These are phyloP conservation scores for Penicillium tannophilum DNA, from an alignment of 495 filamentous ascomycete species.

Conservation along the genomic window DNA sequence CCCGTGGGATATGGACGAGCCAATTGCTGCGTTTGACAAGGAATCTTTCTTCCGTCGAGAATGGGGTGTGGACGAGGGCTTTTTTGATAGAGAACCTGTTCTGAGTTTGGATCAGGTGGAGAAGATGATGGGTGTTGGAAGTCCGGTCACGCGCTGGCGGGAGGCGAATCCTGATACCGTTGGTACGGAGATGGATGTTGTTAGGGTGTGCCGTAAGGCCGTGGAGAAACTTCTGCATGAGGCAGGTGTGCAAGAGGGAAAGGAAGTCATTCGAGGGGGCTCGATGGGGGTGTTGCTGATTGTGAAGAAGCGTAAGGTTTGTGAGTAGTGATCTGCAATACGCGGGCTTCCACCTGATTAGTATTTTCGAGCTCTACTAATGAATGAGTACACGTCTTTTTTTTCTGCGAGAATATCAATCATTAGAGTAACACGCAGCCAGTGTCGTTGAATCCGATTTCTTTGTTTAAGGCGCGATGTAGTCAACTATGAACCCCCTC, in stretches of 20 bases:
- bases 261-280: constrained; percentile 14
- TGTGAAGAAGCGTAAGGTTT: background rate
- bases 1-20: constrained; percentile 45
- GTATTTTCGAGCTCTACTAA: background rate
- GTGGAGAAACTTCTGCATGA: constrained; percentile 24
- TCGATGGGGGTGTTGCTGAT: constrained; percentile 1
- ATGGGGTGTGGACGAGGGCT: constrained; percentile 32
- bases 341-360: background rate
- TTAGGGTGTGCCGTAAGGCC: constrained; percentile 13
- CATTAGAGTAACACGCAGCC: too few relatives aligned
- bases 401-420: background rate
- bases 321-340: background rate
- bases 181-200: constrained; percentile 27
- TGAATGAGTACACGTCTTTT: background rate
- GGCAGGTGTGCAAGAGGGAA: constrained; percentile 17
- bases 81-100: constrained; percentile 23
- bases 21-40: constrained; percentile 42
- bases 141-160: constrained; percentile 50
- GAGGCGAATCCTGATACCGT: constrained; percentile 41
- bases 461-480: too few relatives aligned
- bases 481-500: too few relatives aligned
- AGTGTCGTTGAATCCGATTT: too few relatives aligned
- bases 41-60: constrained; percentile 39
- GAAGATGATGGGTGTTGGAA: constrained; percentile 36
- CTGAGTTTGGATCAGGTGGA: constrained; percentile 28